A percentile compares a stretch with the other conserved stretches of the same genome.
Evolutionary conservation across 768 basidiomycete genomes (phyloP).

Genomic region (Mycena alexandri): DNA sequence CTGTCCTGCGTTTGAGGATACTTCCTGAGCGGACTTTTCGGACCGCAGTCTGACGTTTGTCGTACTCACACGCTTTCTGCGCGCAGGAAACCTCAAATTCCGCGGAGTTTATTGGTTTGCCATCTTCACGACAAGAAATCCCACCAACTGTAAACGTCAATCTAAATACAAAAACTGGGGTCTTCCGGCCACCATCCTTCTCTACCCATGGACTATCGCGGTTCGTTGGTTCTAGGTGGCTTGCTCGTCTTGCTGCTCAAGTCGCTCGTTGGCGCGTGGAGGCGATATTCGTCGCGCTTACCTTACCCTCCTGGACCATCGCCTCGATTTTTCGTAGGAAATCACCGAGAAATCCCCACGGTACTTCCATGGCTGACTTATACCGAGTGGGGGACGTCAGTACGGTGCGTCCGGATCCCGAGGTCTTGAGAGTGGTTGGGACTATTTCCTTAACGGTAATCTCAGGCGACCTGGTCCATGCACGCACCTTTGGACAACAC

Average conservation of each 20-base stretch:
- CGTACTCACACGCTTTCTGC: too few relatives aligned
- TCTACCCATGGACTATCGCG: not conserved
- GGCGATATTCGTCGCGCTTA: not conserved
- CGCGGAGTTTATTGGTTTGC: too few relatives aligned
- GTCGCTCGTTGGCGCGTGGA: not conserved
- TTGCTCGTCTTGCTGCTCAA: not conserved
- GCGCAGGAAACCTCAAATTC: too few relatives aligned
- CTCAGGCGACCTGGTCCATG: conserved; percentile 40
- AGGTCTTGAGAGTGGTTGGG: not conserved
- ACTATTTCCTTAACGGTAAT: not conserved
- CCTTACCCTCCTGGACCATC: conserved; percentile 43
- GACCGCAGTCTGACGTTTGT: too few relatives aligned
- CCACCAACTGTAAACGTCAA: too few relatives aligned
- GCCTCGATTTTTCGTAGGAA: conserved; percentile 39
- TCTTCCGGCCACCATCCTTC: too few relatives aligned
- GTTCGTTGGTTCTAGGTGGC: not conserved
- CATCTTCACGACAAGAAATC: too few relatives aligned
- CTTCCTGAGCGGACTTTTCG: too few relatives aligned
- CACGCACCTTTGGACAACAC: conserved; percentile 40
- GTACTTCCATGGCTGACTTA: conserved; percentile 40
- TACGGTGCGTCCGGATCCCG: conserved; percentile 34
- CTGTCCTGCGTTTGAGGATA: too few relatives aligned
- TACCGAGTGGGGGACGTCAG: conserved; percentile 37
- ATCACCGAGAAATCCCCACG: conserved; percentile 35
- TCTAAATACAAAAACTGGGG: too few relatives aligned